Evolutionary conservation across 768 basidiomycete genomes (phyloP).

Genomic region (Collybia sp.): DNA sequence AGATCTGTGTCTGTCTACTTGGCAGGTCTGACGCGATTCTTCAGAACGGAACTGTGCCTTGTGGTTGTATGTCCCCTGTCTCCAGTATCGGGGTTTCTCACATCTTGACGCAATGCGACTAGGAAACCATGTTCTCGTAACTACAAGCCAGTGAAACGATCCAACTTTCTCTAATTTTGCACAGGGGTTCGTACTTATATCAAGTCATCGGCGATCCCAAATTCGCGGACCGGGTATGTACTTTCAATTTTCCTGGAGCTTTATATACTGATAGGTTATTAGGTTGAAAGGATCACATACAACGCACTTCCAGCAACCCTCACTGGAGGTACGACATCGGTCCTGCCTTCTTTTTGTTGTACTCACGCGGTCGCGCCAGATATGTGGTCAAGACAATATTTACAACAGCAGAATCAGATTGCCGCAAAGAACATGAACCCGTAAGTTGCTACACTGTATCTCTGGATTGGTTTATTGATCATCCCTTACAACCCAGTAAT

Average conservation of each 20-base stretch:
- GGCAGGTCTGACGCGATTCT: background rate
- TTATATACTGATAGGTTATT: background rate
- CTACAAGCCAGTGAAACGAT: conserved; percentile 10
- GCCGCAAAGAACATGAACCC: conserved; percentile 51
- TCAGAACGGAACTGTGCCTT: conserved; percentile 48
- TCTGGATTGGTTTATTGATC: background rate
- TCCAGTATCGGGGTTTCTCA: background rate
- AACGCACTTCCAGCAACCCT: conserved; percentile 44
- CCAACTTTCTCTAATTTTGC: no score
- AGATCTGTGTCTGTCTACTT: background rate
- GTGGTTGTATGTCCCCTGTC: conserved; percentile 39
- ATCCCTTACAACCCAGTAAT: conserved; percentile 25
- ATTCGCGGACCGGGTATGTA: conserved; percentile 14
- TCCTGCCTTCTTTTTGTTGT: no score
- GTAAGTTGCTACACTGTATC: conserved; percentile 17
- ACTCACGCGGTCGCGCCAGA: conserved; percentile 20
- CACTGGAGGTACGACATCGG: conserved; percentile 30
- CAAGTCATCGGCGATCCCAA: conserved; percentile 47
- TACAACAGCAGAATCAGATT: conserved; percentile 57
- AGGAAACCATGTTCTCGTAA: conserved; percentile 62
- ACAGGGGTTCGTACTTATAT: conserved; percentile 48
- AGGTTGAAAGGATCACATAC: conserved; percentile 43
- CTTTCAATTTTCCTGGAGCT: background rate
- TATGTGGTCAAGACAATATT: conserved; percentile 57
- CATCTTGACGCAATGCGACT: background rate